These are phyloP conservation scores for Curvularia verruculosa DNA, from an alignment of 2,329 filamentous ascomycete species.

Conservation along the genomic window DNA sequence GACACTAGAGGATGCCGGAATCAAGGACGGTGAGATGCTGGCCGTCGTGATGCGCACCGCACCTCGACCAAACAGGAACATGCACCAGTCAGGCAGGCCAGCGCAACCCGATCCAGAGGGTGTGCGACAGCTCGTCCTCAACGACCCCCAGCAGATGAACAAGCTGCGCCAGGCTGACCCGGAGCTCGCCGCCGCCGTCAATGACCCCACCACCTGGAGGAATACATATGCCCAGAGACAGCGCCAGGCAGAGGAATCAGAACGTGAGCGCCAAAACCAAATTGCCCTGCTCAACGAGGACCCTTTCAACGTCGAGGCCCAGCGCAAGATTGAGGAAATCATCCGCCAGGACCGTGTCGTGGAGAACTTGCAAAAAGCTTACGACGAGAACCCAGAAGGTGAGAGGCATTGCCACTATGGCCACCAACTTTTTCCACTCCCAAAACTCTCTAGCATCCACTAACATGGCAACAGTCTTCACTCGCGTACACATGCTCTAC, in stretches of 20 bases:
- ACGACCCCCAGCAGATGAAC: slow-evolving; percentile 73
- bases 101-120: slow-evolving; percentile 69
- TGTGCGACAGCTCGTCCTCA: slow-evolving; percentile 80
- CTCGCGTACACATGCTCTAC: slow-evolving; percentile 93
- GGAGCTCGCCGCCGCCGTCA: slow-evolving; percentile 75
- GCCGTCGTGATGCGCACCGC: slow-evolving; percentile 72
- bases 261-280: slow-evolving; percentile 78
- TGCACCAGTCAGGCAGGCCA: slow-evolving; percentile 16
- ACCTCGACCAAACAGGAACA: slow-evolving; percentile 19
- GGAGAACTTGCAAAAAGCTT: slow-evolving; percentile 93
- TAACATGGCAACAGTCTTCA: slow-evolving; percentile 72
- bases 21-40: slow-evolving; percentile 90
- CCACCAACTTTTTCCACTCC: too few species aligned
- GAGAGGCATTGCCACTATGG: slow-evolving; percentile 44
- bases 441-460: too few species aligned
- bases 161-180: slow-evolving; percentile 76
- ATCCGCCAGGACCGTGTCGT: slow-evolving; percentile 93
- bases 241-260: slow-evolving; percentile 72
- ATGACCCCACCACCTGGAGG: slow-evolving; percentile 77
- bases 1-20: slow-evolving; percentile 79
- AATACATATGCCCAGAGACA: slow-evolving; percentile 72
- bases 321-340: slow-evolving; percentile 93
- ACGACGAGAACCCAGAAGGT: slow-evolving; percentile 98
- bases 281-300: slow-evolving; percentile 89
- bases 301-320: slow-evolving; percentile 90